Percentiles rank a stretch among this genome's conserved stretches.
Conservation (phyloP, 371 early-diverging fungal genomes). For the Mortierella sp. region DNA sequence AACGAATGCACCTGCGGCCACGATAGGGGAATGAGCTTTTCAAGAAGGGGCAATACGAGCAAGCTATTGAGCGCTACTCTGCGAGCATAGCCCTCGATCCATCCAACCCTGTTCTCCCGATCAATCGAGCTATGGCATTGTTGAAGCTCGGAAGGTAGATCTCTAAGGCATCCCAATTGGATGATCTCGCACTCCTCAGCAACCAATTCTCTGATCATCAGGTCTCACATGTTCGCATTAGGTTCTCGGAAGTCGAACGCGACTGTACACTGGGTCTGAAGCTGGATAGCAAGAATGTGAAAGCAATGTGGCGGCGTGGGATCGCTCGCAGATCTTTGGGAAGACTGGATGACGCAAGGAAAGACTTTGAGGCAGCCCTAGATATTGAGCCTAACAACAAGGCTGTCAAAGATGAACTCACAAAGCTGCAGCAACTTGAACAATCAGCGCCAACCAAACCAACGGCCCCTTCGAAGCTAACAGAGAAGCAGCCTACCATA, state of each 20-base stretch:
- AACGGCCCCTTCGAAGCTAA: neutral
- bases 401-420: constrained; percentile 70
- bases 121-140: constrained; percentile 90
- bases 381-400: constrained; percentile 78
- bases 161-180: neutral
- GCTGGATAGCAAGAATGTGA: constrained; percentile 78
- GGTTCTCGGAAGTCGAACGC: constrained; percentile 73
- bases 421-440: constrained; percentile 41
- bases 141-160: constrained; percentile 76
- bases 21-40: constrained; percentile 83
- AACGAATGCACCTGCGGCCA: neutral
- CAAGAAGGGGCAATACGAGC: constrained; percentile 71
- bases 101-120: constrained; percentile 65
- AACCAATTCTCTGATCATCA: no score
- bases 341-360: constrained; percentile 64
- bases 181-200: no score
- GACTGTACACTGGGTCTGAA: constrained; percentile 77
- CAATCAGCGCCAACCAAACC: constrained; percentile 17
- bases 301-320: constrained; percentile 86
- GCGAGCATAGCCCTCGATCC: constrained; percentile 77
- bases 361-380: constrained; percentile 73
- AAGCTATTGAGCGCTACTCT: constrained; percentile 77
- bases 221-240: constrained; percentile 17
- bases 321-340: constrained; percentile 71
- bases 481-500: neutral